These are phyloP conservation scores for Candida gigantensis DNA, from an alignment of 1,139 yeast species.

Conservation along the genomic window DNA sequence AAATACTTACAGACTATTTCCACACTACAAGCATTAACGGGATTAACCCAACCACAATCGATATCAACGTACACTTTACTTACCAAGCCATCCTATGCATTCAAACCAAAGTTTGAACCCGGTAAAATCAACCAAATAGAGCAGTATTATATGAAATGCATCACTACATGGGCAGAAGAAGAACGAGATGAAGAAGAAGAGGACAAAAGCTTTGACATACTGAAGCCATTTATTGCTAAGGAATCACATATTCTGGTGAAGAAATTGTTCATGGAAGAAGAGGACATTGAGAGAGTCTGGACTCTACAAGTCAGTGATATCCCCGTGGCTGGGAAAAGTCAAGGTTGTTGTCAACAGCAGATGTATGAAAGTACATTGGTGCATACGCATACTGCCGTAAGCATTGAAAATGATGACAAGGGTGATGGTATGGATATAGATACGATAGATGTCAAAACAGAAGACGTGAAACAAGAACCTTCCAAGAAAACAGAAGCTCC, in stretches of 20 bases:
- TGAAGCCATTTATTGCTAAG: constrained; percentile 26
- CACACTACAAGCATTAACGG: constrained; percentile 48
- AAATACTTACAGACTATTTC: constrained; percentile 45
- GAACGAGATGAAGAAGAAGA: constrained; percentile 25
- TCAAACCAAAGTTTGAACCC: constrained; percentile 50
- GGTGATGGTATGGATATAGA: constrained; percentile 10
- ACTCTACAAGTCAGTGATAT: constrained; percentile 72
- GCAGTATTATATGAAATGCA: constrained; percentile 48
- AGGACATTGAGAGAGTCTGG: constrained; percentile 49
- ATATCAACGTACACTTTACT: constrained; percentile 46
- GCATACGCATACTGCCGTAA: constrained; percentile 38
- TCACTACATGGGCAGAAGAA: constrained; percentile 42
- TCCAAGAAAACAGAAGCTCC: constrained; percentile 5
- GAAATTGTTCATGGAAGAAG: constrained; percentile 33
- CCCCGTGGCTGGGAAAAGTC: constrained; percentile 82
- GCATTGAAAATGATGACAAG: not conserved
- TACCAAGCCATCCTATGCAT: constrained; percentile 44
- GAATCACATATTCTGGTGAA: constrained; percentile 22
- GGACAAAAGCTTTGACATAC: constrained; percentile 24
- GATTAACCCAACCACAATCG: constrained; percentile 38
- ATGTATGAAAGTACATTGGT: constrained; percentile 66
- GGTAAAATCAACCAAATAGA: constrained; percentile 54
- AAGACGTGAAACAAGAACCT: constrained; percentile 1
- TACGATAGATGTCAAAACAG: constrained; percentile 11
- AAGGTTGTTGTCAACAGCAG: constrained; percentile 63